Conservation (phyloP, 2,329 filamentous ascomycete species). For the Aspergillus quadricinctus region DNA sequence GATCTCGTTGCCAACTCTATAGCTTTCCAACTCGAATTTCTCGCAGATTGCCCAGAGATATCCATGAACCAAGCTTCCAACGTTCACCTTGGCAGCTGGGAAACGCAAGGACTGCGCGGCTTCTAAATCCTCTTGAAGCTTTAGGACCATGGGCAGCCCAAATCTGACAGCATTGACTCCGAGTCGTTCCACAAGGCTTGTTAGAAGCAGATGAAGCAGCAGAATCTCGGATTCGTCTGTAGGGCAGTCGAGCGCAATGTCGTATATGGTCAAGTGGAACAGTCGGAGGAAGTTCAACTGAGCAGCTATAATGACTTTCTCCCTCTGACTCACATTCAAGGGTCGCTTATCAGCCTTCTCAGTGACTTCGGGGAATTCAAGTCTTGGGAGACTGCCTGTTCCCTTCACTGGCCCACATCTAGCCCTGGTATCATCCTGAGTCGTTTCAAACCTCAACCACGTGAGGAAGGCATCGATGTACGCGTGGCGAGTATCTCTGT, state of each 20-base stretch:
- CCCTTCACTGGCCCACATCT: conserved; percentile 52
- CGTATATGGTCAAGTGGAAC: conserved; percentile 83
- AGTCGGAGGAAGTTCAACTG: conserved; percentile 72
- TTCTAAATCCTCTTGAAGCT: conserved; percentile 75
- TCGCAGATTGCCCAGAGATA: conserved; percentile 80
- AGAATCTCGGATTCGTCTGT: conserved; percentile 70
- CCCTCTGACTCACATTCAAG: conserved; percentile 56
- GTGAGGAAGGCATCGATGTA: conserved; percentile 79
- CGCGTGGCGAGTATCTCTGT: conserved; percentile 72
- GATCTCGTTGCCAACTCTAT: conserved; percentile 65
- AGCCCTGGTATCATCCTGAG: conserved; percentile 60
- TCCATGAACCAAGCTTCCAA: conserved; percentile 80
- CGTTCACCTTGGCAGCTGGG: conserved; percentile 67
- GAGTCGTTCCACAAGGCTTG: conserved; percentile 68
- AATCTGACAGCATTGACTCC: conserved; percentile 77
- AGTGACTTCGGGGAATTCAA: conserved; percentile 35
- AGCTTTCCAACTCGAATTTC: conserved; percentile 70
- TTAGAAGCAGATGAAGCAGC: conserved; percentile 71
- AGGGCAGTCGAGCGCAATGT: conserved; percentile 71
- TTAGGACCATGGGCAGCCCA: conserved; percentile 83
- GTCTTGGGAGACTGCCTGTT: conserved; percentile 40
- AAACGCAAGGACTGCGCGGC: conserved; percentile 25
- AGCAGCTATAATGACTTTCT: conserved; percentile 51
- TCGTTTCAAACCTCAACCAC: conserved; percentile 81
- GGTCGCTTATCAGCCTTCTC: conserved; percentile 55